Conservation (phyloP, 352 stramenopile genomes). For the Phytophthora megakarya region DNA sequence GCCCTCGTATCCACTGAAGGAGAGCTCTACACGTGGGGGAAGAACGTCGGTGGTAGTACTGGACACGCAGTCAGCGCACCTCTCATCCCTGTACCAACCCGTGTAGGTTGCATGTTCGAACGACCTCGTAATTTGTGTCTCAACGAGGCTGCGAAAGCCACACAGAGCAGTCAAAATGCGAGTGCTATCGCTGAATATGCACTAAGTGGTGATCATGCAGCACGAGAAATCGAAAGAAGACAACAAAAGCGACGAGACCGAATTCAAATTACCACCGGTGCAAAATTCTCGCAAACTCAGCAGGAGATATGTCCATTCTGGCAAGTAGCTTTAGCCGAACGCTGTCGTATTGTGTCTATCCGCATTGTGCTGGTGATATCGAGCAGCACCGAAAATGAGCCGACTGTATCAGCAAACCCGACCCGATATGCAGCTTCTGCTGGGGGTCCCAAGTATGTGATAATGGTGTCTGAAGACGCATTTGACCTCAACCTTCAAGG, state of each 20-base stretch:
- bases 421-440: conserved; percentile 6
- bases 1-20: conserved; percentile 63
- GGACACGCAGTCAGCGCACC: conserved; percentile 49
- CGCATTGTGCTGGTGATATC: conserved; percentile 31
- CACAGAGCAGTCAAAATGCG: conserved; percentile 75
- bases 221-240: conserved; percentile 9
- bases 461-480: conserved; percentile 57
- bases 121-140: conserved; percentile 58
- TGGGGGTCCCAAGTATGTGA: conserved; percentile 37
- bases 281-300: conserved; percentile 61
- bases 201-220: conserved; percentile 33
- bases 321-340: conserved; percentile 46
- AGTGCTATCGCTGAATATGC: conserved; percentile 53
- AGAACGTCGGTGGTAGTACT: conserved; percentile 68
- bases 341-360: conserved; percentile 53
- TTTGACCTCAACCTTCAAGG: conserved; percentile 70
- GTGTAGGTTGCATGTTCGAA: conserved; percentile 67
- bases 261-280: neutral
- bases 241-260: conserved; percentile 15
- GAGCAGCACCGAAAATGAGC: conserved; percentile 11
- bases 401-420: conserved; percentile 7
- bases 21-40: conserved; percentile 80
- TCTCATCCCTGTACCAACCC: conserved; percentile 46
- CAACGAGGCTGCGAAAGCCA: conserved; percentile 28
- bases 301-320: conserved; percentile 83